Evolutionary conservation across 495 filamentous ascomycete genomes (phyloP).

Genomic region (Xylaria cubensis): DNA sequence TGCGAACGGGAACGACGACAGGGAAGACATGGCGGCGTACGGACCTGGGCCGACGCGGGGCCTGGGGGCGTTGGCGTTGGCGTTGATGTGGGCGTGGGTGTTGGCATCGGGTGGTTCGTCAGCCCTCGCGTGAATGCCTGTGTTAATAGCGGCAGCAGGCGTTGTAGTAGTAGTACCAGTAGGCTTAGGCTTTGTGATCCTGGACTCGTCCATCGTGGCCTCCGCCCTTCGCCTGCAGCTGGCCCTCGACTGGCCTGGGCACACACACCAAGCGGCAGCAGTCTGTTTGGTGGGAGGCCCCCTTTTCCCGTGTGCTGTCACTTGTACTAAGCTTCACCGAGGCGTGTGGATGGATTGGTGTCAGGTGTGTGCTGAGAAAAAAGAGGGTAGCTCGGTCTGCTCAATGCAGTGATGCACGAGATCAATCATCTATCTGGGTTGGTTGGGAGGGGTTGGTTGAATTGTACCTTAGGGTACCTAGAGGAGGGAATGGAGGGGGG

Average conservation of each 20-base stretch:
- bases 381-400: conserved; percentile 27
- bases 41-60: conserved; percentile 21
- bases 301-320: conserved; percentile 1
- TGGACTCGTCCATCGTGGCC: conserved; percentile 26
- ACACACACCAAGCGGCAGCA: conserved; percentile 19
- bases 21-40: conserved; percentile 21
- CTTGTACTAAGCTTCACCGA: conserved; percentile 24
- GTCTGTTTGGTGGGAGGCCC: conserved; percentile 16
- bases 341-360: conserved; percentile 24
- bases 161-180: neutral
- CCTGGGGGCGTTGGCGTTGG: neutral
- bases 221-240: conserved; percentile 19
- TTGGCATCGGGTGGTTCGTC: conserved; percentile 11
- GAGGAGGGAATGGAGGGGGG: too few species aligned
- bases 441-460: neutral
- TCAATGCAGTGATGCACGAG: conserved; percentile 27
- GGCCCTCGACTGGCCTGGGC: conserved; percentile 9
- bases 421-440: conserved; percentile 2
- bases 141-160: neutral
- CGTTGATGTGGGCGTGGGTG: neutral
- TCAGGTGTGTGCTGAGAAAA: conserved; percentile 27
- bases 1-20: conserved; percentile 7
- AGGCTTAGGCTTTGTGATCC: conserved; percentile 18
- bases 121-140: conserved; percentile 5
- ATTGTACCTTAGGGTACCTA: neutral